phyloP scores from a whole-genome alignment of 2,329 filamentous ascomycete genomes.

The Trichoderma citrinoviride region DNA sequence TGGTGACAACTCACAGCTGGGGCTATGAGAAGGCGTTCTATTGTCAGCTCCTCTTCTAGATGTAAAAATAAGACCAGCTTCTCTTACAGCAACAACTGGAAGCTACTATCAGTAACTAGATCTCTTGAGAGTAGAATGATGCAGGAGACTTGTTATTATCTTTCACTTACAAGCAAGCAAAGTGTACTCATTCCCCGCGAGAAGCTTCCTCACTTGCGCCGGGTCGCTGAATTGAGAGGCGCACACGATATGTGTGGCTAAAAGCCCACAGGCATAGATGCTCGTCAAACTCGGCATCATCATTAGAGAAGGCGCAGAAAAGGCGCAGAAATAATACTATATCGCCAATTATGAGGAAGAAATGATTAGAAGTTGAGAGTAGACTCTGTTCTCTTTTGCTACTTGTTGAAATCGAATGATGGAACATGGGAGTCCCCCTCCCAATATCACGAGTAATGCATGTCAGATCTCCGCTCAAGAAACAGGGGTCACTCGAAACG shows the following conservation, averaged over 20 bases:
- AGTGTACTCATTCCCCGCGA: conserved; percentile 26
- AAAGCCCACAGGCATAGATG: conserved; percentile 6
- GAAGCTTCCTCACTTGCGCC: conserved; percentile 16
- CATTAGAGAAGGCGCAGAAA: not conserved
- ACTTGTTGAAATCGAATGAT: not conserved
- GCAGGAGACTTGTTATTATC: no score
- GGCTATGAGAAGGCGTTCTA: conserved; percentile 1
- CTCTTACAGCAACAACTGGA: conserved; percentile 24
- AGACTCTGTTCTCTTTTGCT: not conserved
- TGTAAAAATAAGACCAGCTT: not conserved
- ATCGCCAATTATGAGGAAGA: not conserved
- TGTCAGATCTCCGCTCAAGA: not conserved
- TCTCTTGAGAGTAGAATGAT: no score
- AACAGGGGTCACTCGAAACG: conserved; percentile 8
- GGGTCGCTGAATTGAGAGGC: conserved; percentile 21
- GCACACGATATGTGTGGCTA: not conserved
- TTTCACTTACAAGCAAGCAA: conserved; percentile 36
- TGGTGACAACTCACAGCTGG: not conserved
- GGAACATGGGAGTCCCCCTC: not conserved
- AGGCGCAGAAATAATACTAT: not conserved
- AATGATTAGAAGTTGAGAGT: not conserved
- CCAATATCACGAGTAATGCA: not conserved
- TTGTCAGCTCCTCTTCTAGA: not conserved
- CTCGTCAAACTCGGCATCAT: not conserved
- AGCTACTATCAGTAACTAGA: not conserved